Percentiles rank a stretch among this genome's conserved stretches.
phyloP scores from a whole-genome alignment of 1,284 basidiomycete genomes.

The Mycena citricolor region DNA sequence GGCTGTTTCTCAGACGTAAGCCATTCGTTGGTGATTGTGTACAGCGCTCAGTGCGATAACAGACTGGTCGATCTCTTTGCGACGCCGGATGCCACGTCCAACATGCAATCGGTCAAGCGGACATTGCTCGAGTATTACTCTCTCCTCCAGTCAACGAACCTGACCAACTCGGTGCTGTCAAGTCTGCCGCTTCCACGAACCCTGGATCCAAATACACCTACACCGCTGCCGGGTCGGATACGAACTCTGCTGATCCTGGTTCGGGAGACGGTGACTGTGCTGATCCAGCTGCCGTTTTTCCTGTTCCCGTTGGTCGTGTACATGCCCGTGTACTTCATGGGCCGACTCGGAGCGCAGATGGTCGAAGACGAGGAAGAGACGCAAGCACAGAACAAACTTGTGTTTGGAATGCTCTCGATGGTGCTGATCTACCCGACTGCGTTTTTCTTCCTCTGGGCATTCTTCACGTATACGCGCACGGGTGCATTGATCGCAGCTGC shows the following conservation, averaged over 20 bases:
- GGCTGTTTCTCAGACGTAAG: slow-evolving; percentile 85
- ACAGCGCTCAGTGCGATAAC: slow-evolving; percentile 19
- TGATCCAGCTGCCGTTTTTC: slow-evolving; percentile 84
- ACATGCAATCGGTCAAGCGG: slow-evolving; percentile 62
- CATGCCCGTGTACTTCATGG: slow-evolving; percentile 80
- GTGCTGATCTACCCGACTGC: slow-evolving; percentile 77
- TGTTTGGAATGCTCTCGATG: slow-evolving; percentile 76
- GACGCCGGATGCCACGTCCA: slow-evolving; percentile 59
- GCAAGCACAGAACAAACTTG: slow-evolving; percentile 90
- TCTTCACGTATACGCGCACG: slow-evolving; percentile 66
- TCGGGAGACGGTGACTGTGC: slow-evolving; percentile 69
- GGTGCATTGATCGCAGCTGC: slow-evolving; percentile 52
- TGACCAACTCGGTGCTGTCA: slow-evolving; percentile 81
- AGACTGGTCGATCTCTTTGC: slow-evolving; percentile 86
- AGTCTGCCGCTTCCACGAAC: slow-evolving; percentile 76
- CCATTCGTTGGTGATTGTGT: slow-evolving; percentile 25
- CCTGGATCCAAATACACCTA: slow-evolving; percentile 73
- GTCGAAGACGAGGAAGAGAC: slow-evolving; percentile 89
- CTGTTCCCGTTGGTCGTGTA: slow-evolving; percentile 81
- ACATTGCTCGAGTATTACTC: slow-evolving; percentile 83
- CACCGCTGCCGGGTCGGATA: slow-evolving; percentile 78
- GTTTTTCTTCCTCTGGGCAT: slow-evolving; percentile 81
- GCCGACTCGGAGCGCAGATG: slow-evolving; percentile 68
- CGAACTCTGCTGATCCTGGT: slow-evolving; percentile 77
- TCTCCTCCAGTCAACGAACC: slow-evolving; percentile 76